A percentile compares a stretch with the other conserved stretches of the same genome.
Evolutionary conservation across 371 early-diverging fungal species (phyloP).

Genomic region (Rhizopus arrhizus): DNA sequence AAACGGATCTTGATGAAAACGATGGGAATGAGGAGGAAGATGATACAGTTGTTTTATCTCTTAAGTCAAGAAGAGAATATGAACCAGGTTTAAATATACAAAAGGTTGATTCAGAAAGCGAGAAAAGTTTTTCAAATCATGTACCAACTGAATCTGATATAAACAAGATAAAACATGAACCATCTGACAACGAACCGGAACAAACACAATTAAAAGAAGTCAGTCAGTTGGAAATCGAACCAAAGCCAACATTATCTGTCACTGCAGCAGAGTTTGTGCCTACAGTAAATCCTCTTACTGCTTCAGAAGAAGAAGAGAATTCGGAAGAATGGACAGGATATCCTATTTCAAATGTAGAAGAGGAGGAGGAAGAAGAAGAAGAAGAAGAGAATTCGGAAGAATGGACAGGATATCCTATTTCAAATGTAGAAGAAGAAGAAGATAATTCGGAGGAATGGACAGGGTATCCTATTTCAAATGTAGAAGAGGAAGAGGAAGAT

Average conservation of each 20-base stretch:
- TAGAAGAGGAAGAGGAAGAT: constrained; percentile 20
- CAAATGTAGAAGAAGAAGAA: background rate
- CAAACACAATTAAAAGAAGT: no score
- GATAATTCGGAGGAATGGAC: constrained; percentile 30
- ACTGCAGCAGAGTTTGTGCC: background rate
- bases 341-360: background rate
- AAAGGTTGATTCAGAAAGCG: no score
- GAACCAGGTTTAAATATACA: background rate
- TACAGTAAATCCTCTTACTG: background rate
- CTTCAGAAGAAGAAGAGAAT: constrained; percentile 8
- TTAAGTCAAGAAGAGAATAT: background rate
- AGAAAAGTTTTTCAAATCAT: no score
- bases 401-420: constrained; percentile 8
- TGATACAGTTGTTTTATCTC: background rate
- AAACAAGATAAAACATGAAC: background rate
- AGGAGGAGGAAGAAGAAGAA: constrained; percentile 18
- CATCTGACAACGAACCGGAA: background rate
- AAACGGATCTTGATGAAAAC: background rate
- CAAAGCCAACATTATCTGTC: background rate
- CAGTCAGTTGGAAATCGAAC: background rate
- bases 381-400: constrained; percentile 16
- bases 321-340: constrained; percentile 15
- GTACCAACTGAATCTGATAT: background rate
- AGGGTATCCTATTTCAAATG: constrained; percentile 20
- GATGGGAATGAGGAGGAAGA: background rate